Percentiles rank a stretch among this genome's conserved stretches.
phyloP scores from a whole-genome alignment of 2,329 filamentous ascomycete genomes.

The Zymoseptoria ardabiliae region DNA sequence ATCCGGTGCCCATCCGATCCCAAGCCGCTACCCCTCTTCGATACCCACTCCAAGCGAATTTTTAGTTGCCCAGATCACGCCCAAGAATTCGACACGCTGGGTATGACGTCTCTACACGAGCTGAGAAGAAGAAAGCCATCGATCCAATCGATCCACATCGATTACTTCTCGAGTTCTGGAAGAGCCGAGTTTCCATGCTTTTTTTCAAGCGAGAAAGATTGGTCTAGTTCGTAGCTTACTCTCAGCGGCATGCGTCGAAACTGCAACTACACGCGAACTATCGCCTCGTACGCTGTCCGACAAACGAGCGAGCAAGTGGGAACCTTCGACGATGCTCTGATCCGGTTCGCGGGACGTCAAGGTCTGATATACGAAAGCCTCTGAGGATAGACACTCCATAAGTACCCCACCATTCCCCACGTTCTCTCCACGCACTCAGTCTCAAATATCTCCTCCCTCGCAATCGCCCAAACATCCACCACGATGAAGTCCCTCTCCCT shows the following conservation, averaged over 20 bases:
- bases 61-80: too few species aligned
- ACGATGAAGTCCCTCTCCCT: slow-evolving; percentile 23
- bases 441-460: too few species aligned
- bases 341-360: too few species aligned
- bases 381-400: neutral
- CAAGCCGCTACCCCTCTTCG: neutral
- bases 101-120: neutral
- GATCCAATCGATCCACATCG: neutral
- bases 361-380: too few species aligned
- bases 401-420: neutral
- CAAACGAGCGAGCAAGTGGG: neutral
- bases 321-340: neutral
- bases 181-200: neutral
- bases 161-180: neutral
- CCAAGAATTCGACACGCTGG: neutral
- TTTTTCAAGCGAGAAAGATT: neutral
- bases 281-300: neutral
- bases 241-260: neutral
- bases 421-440: neutral
- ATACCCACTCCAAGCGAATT: neutral
- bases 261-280: neutral
- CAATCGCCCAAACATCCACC: neutral
- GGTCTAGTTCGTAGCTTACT: neutral
- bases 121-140: neutral
- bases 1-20: neutral